Evolutionary conservation across 2,329 filamentous ascomycete species (phyloP).

Genomic region (Scedosporium minutisporum): DNA sequence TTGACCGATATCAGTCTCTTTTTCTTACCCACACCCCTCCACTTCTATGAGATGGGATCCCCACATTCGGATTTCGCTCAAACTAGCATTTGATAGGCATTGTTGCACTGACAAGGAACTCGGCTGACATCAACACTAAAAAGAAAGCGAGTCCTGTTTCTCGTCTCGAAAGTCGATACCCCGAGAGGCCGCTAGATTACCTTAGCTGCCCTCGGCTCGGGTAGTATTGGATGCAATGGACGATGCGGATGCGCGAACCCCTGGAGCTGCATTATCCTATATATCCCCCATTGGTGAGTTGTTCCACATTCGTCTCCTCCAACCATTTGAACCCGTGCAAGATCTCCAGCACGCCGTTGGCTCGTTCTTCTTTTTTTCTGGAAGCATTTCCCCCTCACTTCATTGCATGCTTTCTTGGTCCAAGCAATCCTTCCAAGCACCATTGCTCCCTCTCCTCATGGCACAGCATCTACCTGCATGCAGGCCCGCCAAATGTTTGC

Average conservation of each 20-base stretch:
- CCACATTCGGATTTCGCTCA: background rate
- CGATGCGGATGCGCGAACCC: constrained; percentile 24
- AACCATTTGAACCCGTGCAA: constrained; percentile 42
- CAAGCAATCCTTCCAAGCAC: background rate
- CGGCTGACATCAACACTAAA: background rate
- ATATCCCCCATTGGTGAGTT: constrained; percentile 47
- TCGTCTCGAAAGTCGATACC: background rate
- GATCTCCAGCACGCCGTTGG: constrained; percentile 35
- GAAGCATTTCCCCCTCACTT: background rate
- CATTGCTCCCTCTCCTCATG: background rate
- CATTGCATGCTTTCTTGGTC: background rate
- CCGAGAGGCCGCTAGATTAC: constrained; percentile 2
- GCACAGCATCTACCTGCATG: constrained; percentile 5
- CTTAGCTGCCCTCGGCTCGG: background rate
- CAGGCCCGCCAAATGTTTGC: background rate
- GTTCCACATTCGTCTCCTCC: constrained; percentile 21
- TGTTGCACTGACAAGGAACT: background rate
- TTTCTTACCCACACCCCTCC: background rate
- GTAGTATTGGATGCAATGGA: constrained; percentile 1
- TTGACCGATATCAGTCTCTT: background rate
- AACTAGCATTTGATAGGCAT: background rate
- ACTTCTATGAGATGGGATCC: background rate
- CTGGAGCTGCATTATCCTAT: constrained; percentile 33
- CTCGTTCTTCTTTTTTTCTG: constrained; percentile 12
- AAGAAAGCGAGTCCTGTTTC: background rate